Conservation (phyloP, 2,329 filamentous ascomycete species). For the Metarhizium album region DNA sequence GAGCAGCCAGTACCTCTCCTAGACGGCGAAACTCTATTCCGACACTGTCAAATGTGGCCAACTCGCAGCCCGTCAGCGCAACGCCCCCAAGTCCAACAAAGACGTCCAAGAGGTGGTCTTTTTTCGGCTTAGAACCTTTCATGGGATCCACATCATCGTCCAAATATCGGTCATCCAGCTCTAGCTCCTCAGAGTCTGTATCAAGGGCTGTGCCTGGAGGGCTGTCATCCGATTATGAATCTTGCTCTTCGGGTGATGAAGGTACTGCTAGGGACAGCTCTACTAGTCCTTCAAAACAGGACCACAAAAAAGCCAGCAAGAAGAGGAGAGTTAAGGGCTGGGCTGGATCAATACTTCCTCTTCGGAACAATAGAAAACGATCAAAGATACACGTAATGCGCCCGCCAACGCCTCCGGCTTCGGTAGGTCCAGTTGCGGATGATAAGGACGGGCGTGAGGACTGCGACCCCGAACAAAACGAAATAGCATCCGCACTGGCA, state of each 20-base stretch:
- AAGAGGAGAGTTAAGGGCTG: conserved; percentile 66
- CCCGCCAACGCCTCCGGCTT: conserved; percentile 36
- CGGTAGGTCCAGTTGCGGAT: conserved; percentile 18
- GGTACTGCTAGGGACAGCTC: conserved; percentile 12
- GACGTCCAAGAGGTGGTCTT: conserved; percentile 48
- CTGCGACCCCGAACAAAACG: conserved; percentile 8
- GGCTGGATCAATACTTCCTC: conserved; percentile 56
- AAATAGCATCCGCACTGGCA: conserved; percentile 16
- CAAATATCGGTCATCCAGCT: conserved; percentile 35
- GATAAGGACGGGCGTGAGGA: conserved; percentile 19
- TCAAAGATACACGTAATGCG: conserved; percentile 28
- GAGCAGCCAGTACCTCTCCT: conserved; percentile 20
- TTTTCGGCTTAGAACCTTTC: conserved; percentile 50
- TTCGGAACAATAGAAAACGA: conserved; percentile 38
- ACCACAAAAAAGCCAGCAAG: conserved; percentile 24
- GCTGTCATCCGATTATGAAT: conserved; percentile 26
- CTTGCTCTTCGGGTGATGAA: conserved; percentile 16
- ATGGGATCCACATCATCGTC: conserved; percentile 33
- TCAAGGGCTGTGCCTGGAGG: conserved; percentile 17
- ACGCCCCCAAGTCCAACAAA: conserved; percentile 38
- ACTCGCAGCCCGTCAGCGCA: conserved; percentile 22
- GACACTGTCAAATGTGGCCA: conserved; percentile 33
- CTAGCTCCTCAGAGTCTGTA: conserved; percentile 32
- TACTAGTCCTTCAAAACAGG: conserved; percentile 16
- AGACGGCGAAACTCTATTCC: conserved; percentile 51